A percentile compares a stretch with the other conserved stretches of the same genome.
These are phyloP conservation scores for Solanum peruvianum DNA, from an alignment of 257 asterid species.

Conservation along the genomic window DNA sequence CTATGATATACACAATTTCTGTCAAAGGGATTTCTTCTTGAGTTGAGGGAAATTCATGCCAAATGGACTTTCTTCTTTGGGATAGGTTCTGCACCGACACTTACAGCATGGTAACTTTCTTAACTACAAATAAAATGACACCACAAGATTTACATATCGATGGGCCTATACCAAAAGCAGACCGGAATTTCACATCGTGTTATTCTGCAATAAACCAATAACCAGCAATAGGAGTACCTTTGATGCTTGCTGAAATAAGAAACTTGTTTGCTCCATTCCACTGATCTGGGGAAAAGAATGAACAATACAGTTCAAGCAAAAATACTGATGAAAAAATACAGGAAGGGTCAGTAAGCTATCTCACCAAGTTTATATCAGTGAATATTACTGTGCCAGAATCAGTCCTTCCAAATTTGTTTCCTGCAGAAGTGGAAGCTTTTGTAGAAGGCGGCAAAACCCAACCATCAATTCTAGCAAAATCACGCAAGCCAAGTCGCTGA, in stretches of 20 bases:
- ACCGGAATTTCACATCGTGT: neutral
- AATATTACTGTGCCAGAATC: constrained; percentile 57
- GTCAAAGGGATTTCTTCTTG: neutral
- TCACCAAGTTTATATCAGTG: constrained; percentile 84
- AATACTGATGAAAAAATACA: neutral
- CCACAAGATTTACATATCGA: neutral
- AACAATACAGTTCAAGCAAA: constrained; percentile 1
- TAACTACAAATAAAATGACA: neutral
- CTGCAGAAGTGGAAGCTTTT: constrained; percentile 32
- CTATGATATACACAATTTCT: neutral
- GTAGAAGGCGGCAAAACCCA: constrained; percentile 69
- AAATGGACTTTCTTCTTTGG: neutral
- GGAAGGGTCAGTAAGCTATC: constrained; percentile 8
- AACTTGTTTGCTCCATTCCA: constrained; percentile 95
- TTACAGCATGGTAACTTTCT: neutral
- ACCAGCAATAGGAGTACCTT: constrained; percentile 36
- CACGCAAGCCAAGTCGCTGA: constrained; percentile 66
- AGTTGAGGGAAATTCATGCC: neutral
- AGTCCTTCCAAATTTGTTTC: constrained; percentile 52
- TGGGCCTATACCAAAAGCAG: neutral
- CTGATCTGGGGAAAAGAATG: constrained; percentile 45
- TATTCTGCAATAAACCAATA: neutral
- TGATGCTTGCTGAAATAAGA: constrained; percentile 87
- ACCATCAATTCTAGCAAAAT: constrained; percentile 92
- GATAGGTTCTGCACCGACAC: neutral